These are phyloP conservation scores for Talaromyces funiculosus DNA, from an alignment of 2,329 filamentous ascomycete genomes.

Conservation along the genomic window DNA sequence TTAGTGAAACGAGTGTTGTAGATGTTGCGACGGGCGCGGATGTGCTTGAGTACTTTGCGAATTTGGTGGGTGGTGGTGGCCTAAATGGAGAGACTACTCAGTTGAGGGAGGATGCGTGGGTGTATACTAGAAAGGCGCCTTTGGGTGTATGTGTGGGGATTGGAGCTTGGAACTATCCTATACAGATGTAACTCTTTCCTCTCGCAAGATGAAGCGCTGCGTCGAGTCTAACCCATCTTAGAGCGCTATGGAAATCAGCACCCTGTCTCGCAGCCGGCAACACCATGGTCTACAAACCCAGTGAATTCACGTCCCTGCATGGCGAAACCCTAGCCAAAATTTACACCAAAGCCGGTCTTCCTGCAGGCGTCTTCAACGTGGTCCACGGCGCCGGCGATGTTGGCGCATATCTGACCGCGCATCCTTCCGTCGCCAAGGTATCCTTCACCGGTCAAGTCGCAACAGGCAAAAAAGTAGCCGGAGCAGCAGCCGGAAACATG, in stretches of 20 bases:
- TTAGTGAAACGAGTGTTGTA: constrained; percentile 75
- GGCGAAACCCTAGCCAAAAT: constrained; percentile 68
- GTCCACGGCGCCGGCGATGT: constrained; percentile 75
- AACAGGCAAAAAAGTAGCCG: constrained; percentile 76
- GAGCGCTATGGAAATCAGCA: constrained; percentile 79
- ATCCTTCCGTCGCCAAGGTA: constrained; percentile 72
- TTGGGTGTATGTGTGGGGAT: constrained; percentile 82
- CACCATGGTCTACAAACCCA: constrained; percentile 87
- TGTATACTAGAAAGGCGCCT: constrained; percentile 76
- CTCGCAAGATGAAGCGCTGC: neutral
- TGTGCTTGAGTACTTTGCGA: constrained; percentile 81
- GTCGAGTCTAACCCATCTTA: constrained; percentile 16
- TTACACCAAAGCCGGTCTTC: constrained; percentile 72
- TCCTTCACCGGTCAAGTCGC: constrained; percentile 84
- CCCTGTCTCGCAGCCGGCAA: constrained; percentile 81
- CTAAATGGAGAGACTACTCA: constrained; percentile 74
- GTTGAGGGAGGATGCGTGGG: constrained; percentile 69
- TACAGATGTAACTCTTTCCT: constrained; percentile 59
- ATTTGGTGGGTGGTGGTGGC: constrained; percentile 69
- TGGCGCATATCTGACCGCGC: constrained; percentile 67
- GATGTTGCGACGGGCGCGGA: constrained; percentile 79
- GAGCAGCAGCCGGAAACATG: constrained; percentile 68
- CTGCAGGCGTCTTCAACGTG: constrained; percentile 80
- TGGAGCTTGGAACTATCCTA: constrained; percentile 87
- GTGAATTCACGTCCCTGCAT: constrained; percentile 81